Evolutionary conservation across 1,284 basidiomycete species (phyloP).

Genomic region (Pseudozyma tsukubaensis): DNA sequence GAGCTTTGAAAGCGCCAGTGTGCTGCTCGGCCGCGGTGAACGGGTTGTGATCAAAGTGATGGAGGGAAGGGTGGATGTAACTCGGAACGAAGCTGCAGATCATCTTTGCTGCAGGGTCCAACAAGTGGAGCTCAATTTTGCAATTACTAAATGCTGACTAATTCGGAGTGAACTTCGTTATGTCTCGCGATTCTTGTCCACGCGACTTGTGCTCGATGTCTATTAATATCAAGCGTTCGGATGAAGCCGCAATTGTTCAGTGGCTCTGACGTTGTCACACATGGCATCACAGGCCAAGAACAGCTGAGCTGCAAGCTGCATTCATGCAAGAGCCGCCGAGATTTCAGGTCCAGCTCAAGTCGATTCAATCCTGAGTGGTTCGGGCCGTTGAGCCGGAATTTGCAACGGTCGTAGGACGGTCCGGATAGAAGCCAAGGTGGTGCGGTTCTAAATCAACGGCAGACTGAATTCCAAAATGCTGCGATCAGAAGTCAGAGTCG

Average conservation of each 20-base stretch:
- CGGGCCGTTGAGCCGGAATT: no score
- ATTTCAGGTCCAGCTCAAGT: background rate
- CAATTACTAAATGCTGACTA: slow-evolving; percentile 26
- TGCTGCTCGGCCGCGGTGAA: background rate
- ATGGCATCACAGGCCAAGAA: no score
- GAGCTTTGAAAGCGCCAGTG: slow-evolving; percentile 1
- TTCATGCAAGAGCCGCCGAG: background rate
- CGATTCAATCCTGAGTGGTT: background rate
- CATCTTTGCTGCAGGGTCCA: slow-evolving; percentile 24
- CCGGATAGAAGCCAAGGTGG: background rate
- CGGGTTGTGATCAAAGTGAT: background rate
- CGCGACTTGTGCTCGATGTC: no score
- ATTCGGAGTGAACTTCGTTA: background rate
- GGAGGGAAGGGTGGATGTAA: background rate
- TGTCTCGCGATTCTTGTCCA: background rate
- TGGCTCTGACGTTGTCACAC: background rate
- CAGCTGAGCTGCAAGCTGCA: background rate
- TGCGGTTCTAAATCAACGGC: background rate
- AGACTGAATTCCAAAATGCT: background rate
- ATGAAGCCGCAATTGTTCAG: background rate
- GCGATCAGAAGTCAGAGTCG: background rate
- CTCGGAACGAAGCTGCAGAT: background rate
- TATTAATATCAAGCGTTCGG: background rate
- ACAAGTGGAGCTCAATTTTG: slow-evolving; percentile 20
- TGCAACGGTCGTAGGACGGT: no score